Conservation (phyloP, 2,329 filamentous ascomycete species). For the Knufia fluminis region DNA sequence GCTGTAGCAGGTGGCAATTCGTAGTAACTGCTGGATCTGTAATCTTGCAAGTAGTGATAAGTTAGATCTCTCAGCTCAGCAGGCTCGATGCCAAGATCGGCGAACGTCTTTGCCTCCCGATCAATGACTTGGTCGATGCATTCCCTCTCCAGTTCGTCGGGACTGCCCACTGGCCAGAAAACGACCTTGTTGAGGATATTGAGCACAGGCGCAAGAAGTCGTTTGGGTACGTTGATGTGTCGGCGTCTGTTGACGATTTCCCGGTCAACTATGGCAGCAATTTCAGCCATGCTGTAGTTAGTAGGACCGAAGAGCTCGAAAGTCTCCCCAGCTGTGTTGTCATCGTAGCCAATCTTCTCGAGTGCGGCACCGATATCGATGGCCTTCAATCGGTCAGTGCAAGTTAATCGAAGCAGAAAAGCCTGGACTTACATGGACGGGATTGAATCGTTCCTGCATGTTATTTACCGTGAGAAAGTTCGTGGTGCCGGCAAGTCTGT, state of each 20-base stretch:
- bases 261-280: slow-evolving; percentile 76
- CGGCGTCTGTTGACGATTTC: slow-evolving; percentile 86
- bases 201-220: slow-evolving; percentile 64
- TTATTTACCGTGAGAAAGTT: slow-evolving; percentile 87
- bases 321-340: slow-evolving; percentile 80
- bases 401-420: background rate
- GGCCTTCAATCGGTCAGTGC: slow-evolving; percentile 44
- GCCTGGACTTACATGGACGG: slow-evolving; percentile 64
- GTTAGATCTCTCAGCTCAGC: slow-evolving; percentile 77
- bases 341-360: slow-evolving; percentile 83
- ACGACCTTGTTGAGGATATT: slow-evolving; percentile 67
- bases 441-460: slow-evolving; percentile 83
- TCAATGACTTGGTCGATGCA: slow-evolving; percentile 92
- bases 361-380: slow-evolving; percentile 86
- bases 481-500: slow-evolving; percentile 68
- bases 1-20: slow-evolving; percentile 91
- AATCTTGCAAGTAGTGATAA: slow-evolving; percentile 91
- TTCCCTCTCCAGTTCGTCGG: slow-evolving; percentile 83
- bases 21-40: slow-evolving; percentile 79
- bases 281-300: slow-evolving; percentile 81
- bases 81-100: slow-evolving; percentile 82
- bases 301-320: slow-evolving; percentile 91
- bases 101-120: slow-evolving; percentile 84
- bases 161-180: slow-evolving; percentile 74
- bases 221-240: slow-evolving; percentile 85